Base-by-base conservation (phyloP, 1,139 yeast genomes). In the Diutina neorugosa region DNA sequence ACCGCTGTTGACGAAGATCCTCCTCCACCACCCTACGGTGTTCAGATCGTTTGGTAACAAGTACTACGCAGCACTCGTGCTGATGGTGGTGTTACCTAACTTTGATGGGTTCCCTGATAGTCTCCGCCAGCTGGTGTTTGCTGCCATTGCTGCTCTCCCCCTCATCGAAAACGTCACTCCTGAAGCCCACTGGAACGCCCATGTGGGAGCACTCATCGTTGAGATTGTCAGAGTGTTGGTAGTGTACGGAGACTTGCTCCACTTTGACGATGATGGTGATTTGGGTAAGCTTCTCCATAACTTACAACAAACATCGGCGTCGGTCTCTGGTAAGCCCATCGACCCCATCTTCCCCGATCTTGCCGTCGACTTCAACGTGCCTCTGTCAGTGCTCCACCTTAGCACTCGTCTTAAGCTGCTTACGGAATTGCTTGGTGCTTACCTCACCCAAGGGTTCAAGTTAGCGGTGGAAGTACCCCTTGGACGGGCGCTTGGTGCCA, bases 1-100 rank as follows among this genome's bases (percentile, higher is more conserved):
- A 8, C 44, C 31, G 9, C 34, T 40, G 34, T 40, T 49, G 44
- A 18, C 23, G 1, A 40, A 37, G 34, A 21, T 49, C 20, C 14
- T 49, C 7, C 7, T 20, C 16, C 23, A 40, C 37, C 51, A 49
- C 44, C 51, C 51, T 16, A 49, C 51, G 18, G 51, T 34, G 12
- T 31, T 34, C 42, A 25, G 51, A 7, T 18, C 43, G 9, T 31
- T 16, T 9, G 51, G 43, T 9, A 48, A 27, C 51, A 48, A 48
- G 21, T 46, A 14, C 27, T 25, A 46, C 23, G 43, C 16, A 43
- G 27, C 43, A 19, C 21, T 31, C 12, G 27, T 34, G 43, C 27
- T 9, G 43, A 19, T 19, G 43, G 40, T 34, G 16, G 18, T 23
- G 25, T 19, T 48, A n/a, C 41, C 27, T 6, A 31, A 48, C 18